These are phyloP conservation scores for Penium margaritaceum DNA, from an alignment of 139 green algal genomes.

Conservation along the genomic window DNA sequence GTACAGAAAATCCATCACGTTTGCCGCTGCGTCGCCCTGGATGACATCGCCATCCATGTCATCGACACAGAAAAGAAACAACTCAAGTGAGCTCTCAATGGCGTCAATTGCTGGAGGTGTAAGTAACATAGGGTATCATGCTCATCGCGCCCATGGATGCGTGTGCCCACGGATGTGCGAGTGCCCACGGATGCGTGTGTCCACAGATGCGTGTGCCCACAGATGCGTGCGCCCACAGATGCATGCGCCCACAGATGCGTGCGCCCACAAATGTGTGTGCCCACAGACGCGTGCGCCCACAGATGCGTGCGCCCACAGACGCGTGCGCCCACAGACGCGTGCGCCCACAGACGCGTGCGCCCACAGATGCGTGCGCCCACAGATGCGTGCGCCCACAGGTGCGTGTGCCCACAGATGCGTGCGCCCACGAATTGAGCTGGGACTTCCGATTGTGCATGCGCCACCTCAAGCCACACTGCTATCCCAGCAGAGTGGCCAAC, in stretches of 20 bases:
- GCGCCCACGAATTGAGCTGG: too few species aligned
- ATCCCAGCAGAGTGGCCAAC: background rate
- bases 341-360: background rate
- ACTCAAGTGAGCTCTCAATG: too few species aligned
- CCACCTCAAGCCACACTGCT: background rate
- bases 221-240: too few species aligned
- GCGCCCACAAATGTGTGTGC: too few species aligned
- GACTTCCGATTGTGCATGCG: too few species aligned
- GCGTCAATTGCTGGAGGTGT: background rate
- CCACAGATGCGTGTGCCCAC: background rate
- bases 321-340: too few species aligned
- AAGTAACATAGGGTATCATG: too few species aligned
- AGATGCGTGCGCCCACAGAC: too few species aligned
- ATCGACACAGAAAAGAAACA: background rate
- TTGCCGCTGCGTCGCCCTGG: background rate
- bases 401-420: background rate
- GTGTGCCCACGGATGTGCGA: background rate
- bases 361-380: background rate
- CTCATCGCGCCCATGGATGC: background rate
- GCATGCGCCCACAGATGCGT: too few species aligned
- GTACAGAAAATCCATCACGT: slow-evolving; percentile 1
- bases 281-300: too few species aligned
- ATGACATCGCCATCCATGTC: background rate
- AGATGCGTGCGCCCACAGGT: background rate
- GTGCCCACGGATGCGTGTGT: background rate